A percentile compares a stretch with the other conserved stretches of the same genome.
Conservation (phyloP, 2,329 filamentous ascomycete genomes). For the Periconia digitata region DNA sequence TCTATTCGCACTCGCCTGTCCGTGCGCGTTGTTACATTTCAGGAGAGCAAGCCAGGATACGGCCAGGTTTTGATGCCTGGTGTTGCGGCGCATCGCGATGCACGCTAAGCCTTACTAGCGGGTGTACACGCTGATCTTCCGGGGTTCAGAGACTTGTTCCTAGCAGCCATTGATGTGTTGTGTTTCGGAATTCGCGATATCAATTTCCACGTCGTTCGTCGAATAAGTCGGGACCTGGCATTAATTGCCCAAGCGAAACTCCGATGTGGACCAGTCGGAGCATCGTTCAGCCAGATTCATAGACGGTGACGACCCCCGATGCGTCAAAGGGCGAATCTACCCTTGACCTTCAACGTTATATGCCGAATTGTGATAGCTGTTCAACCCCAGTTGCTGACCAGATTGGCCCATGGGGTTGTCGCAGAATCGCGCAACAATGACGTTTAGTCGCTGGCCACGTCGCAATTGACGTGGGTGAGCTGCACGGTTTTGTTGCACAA, state of each 20-base stretch:
- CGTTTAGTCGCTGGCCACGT: too few relatives aligned
- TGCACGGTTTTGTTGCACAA: too few relatives aligned
- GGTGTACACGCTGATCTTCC: background rate
- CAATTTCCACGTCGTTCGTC: background rate
- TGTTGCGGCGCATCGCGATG: constrained; percentile 1
- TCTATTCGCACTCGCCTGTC: background rate
- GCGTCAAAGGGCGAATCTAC: too few relatives aligned
- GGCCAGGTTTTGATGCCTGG: constrained; percentile 1
- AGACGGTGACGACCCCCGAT: too few relatives aligned
- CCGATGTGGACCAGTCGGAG: background rate
- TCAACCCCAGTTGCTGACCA: too few relatives aligned
- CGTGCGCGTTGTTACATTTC: background rate
- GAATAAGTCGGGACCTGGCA: constrained; percentile 1
- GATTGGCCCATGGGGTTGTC: too few relatives aligned
- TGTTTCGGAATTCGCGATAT: constrained; percentile 1
- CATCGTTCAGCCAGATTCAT: too few relatives aligned
- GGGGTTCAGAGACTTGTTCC: background rate
- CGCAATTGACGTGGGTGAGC: too few relatives aligned
- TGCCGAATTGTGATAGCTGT: too few relatives aligned
- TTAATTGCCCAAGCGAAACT: background rate
- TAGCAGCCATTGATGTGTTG: constrained; percentile 2
- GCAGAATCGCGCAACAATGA: too few relatives aligned
- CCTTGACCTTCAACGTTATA: too few relatives aligned
- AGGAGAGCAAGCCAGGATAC: constrained; percentile 1
- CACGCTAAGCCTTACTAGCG: background rate